A percentile compares a stretch with the other conserved stretches of the same genome.
Evolutionary conservation across 2,329 filamentous ascomycete genomes (phyloP).

Genomic region (Pestalotiopsis sp.): DNA sequence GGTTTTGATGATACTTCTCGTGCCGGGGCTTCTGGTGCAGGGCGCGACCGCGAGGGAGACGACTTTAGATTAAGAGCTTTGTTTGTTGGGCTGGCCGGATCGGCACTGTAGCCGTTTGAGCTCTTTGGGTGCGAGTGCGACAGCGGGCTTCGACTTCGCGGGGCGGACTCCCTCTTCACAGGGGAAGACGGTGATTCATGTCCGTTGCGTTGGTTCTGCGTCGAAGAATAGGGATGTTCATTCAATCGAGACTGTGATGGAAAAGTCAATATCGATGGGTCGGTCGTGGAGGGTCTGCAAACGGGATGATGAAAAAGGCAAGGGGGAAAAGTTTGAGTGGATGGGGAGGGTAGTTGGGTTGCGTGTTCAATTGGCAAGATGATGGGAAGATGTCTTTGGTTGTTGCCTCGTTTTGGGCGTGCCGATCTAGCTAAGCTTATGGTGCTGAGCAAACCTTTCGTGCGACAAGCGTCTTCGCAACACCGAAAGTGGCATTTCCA

Average conservation of each 20-base stretch:
- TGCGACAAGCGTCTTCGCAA: neutral
- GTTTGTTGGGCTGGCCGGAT: conserved; percentile 30
- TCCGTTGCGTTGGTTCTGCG: conserved; percentile 39
- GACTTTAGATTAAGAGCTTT: conserved; percentile 33
- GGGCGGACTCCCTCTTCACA: conserved; percentile 30
- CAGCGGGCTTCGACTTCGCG: conserved; percentile 33
- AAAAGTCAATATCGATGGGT: neutral
- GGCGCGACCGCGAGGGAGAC: conserved; percentile 30
- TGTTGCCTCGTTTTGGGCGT: conserved; percentile 4
- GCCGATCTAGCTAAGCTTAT: conserved; percentile 4
- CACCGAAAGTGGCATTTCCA: neutral
- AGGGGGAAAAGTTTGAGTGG: neutral
- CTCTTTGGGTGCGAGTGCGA: conserved; percentile 37
- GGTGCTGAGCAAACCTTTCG: neutral
- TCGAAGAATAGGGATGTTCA: conserved; percentile 49
- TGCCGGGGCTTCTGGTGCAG: conserved; percentile 26
- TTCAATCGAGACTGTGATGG: conserved; percentile 48
- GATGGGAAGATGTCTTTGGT: neutral
- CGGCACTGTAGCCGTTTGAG: conserved; percentile 25
- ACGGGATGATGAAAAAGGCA: neutral
- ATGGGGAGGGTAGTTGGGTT: neutral
- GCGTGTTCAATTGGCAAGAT: neutral
- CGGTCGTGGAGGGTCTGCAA: neutral
- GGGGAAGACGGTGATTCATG: conserved; percentile 31
- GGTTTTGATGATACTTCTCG: conserved; percentile 30